phyloP scores from a whole-genome alignment of 208 protist species.

The Trypanosoma lewisi region DNA sequence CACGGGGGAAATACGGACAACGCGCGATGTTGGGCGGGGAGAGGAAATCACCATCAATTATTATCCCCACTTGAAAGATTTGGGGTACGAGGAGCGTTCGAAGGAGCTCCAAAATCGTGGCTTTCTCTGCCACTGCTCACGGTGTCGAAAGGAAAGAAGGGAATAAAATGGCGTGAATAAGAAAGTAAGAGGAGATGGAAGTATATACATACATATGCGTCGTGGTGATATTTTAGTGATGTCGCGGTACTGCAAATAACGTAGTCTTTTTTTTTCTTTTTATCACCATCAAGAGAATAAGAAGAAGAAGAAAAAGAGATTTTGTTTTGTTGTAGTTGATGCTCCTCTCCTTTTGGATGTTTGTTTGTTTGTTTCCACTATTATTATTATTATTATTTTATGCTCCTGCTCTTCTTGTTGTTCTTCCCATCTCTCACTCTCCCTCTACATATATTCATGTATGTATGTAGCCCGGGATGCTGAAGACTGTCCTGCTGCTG shows the following conservation, averaged over 20 bases:
- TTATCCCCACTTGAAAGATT: constrained; percentile 65
- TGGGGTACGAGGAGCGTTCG: constrained; percentile 50
- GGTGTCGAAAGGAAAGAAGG: constrained; percentile 30
- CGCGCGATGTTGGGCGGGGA: constrained; percentile 38
- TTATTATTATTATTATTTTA: too few relatives aligned
- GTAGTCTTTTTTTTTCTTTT: too few relatives aligned
- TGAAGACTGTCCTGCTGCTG: constrained; percentile 75
- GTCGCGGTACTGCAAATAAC: too few relatives aligned
- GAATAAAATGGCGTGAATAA: constrained; percentile 14
- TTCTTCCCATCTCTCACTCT: constrained; percentile 6
- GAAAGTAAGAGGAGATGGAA: background rate
- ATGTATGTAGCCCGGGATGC: constrained; percentile 30
- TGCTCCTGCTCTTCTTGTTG: background rate
- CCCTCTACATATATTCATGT: background rate
- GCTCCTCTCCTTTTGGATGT: too few relatives aligned
- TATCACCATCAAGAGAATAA: too few relatives aligned
- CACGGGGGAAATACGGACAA: constrained; percentile 51
- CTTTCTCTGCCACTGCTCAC: constrained; percentile 57
- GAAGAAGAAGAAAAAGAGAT: too few relatives aligned
- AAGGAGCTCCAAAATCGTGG: constrained; percentile 48
- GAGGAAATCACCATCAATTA: constrained; percentile 80
- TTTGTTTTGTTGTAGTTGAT: too few relatives aligned
- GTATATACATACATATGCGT: too few relatives aligned
- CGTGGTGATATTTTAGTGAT: too few relatives aligned
- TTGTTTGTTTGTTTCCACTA: too few relatives aligned